Conservation (phyloP, 2,329 filamentous ascomycete genomes). For the Cordyceps fumosorosea region DNA sequence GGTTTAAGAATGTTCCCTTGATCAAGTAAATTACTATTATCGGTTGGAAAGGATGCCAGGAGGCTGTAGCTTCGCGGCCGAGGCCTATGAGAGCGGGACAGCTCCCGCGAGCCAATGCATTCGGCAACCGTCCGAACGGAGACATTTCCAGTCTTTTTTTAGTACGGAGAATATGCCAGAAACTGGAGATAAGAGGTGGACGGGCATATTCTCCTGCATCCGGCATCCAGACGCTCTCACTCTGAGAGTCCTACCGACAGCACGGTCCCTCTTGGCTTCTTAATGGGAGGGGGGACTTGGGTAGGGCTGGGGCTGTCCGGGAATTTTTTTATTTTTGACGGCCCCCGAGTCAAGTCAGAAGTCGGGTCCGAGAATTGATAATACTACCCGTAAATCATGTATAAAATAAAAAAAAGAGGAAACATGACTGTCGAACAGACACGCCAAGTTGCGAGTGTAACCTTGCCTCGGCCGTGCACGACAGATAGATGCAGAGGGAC, state of each 20-base stretch:
- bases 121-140: background rate
- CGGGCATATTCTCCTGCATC: background rate
- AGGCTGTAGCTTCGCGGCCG: background rate
- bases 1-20: no score
- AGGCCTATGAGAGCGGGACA: background rate
- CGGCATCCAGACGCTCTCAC: background rate
- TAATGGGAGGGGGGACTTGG: background rate
- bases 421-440: background rate
- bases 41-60: background rate
- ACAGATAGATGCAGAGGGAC: background rate
- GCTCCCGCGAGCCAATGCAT: background rate
- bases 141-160: background rate
- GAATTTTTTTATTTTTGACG: background rate
- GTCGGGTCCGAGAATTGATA: background rate
- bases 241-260: background rate
- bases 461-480: background rate
- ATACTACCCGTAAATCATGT: no score
- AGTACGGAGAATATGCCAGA: background rate
- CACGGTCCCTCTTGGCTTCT: background rate
- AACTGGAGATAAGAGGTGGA: background rate
- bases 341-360: background rate
- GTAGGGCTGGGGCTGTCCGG: background rate
- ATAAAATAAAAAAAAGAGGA: background rate
- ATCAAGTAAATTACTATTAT: no score
- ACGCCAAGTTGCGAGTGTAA: background rate